These are phyloP conservation scores for Metschnikowia colocasiae DNA, from an alignment of 805 yeast species.

Conservation along the genomic window DNA sequence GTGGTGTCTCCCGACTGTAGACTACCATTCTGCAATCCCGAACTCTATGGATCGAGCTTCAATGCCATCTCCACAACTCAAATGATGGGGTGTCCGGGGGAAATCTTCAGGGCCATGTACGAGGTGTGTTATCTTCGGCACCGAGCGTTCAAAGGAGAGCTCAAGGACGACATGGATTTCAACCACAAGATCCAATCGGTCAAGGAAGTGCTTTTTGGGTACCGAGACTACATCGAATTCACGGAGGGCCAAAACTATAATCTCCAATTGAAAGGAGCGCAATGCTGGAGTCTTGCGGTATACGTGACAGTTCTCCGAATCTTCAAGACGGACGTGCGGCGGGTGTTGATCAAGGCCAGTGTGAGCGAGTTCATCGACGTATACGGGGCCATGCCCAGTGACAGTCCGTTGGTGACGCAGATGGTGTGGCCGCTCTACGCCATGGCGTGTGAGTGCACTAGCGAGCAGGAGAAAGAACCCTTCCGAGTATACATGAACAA, in stretches of 20 bases:
- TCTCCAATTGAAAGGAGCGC: constrained; percentile 48
- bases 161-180: constrained; percentile 10
- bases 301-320: constrained; percentile 25
- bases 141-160: constrained; percentile 15
- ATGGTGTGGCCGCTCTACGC: constrained; percentile 63
- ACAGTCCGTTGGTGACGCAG: constrained; percentile 50
- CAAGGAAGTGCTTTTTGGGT: constrained; percentile 35
- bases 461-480: constrained; percentile 26
- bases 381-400: constrained; percentile 43
- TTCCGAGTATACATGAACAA: constrained; percentile 36
- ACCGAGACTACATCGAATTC: constrained; percentile 44
- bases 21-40: constrained; percentile 49
- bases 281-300: constrained; percentile 51
- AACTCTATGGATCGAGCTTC: constrained; percentile 48
- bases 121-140: constrained; percentile 41
- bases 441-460: constrained; percentile 43
- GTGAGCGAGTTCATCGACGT: constrained; percentile 46
- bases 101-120: constrained; percentile 45
- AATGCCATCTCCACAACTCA: constrained; percentile 46
- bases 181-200: constrained; percentile 27
- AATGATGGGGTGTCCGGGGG: constrained; percentile 62
- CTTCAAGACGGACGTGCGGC: constrained; percentile 26
- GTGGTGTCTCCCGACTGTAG: constrained; percentile 56
- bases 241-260: constrained; percentile 28
- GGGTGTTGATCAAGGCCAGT: constrained; percentile 26